Evolutionary conservation across 305 asterid species (phyloP), one percentile per base, ranked within the genome.

Genomic region (Fraxinus sp.): DNA sequence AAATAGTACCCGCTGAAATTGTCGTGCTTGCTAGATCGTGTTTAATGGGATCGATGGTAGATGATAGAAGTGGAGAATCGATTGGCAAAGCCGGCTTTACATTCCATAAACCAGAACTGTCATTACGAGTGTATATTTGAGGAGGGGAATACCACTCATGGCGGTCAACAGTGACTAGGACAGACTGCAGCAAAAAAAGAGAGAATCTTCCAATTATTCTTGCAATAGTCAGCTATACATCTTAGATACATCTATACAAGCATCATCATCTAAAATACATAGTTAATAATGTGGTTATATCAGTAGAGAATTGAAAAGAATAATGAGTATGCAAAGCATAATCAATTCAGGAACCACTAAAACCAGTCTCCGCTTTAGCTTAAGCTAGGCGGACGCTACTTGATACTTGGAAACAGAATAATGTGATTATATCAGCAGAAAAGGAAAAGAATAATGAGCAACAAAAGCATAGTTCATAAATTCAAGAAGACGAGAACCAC

Each of bases 71-170:
- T 39, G 93, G 92, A 83, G 95, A 88, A 74, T 92, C 90, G 74
- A 87, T 84, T 72, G 92, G 95, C 87, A 97, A 85, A 77, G 94
- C 97, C 66, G 89, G 92, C 88, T 94, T 94, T 41, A 88, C 84
- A 26, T 86, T 87, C 99, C 99, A 97, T 73, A 95, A 82, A 75
- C 99, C 99, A 46, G 98, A 89, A 85, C 90, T 85, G 86, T 95
- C 99, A 87, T 95, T 86, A 62, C 98, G 99, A 59, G 93, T 91
- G 85, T 93, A 97, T 84, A 92, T 86, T 80, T 90, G 97, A 77
- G 99, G 98, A 77, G 94, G 91, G 73, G 99, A 98, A 90, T 97
- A 95, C 99, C 99, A 97, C 87, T 97, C 98, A 85, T 95, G 98
- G 81, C 98, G 97, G 80, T 97, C 99, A 82, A 97, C 87, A 75